A percentile compares a stretch with the other conserved stretches of the same genome.
Evolutionary conservation across 179 eudicot species (phyloP).

Genomic region (Heliamphora ciliata): DNA sequence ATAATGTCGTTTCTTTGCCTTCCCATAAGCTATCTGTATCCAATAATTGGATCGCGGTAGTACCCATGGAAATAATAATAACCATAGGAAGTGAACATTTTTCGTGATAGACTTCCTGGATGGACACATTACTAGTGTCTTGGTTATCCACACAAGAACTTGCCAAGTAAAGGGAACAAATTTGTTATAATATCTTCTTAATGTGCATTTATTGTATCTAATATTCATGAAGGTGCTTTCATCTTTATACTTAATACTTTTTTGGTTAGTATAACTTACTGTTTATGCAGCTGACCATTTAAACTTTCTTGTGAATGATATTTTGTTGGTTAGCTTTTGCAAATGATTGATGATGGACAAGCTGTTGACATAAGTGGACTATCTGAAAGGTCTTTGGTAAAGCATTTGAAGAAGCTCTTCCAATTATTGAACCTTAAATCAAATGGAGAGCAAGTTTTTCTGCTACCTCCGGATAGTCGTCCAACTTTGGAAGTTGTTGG

Average conservation of each 20-base stretch:
- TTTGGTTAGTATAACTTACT: not conserved
- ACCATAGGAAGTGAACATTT: not conserved
- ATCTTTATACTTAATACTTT: not conserved
- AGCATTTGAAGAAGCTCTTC: constrained; percentile 69
- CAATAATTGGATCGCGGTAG: not conserved
- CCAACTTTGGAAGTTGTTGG: constrained; percentile 73
- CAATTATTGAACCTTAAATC: constrained; percentile 68
- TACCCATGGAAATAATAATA: not conserved
- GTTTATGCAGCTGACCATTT: not conserved
- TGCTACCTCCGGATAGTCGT: constrained; percentile 53
- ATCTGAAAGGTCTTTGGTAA: constrained; percentile 64
- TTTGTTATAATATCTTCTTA: not conserved
- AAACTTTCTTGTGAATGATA: constrained; percentile 12
- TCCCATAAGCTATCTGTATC: not conserved
- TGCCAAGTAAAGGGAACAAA: not conserved
- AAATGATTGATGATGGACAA: constrained; percentile 88
- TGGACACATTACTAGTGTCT: not conserved
- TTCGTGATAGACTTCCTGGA: not conserved
- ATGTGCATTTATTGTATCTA: not conserved
- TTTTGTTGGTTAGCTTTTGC: constrained; percentile 46
- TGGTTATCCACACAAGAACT: not conserved
- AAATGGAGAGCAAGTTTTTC: constrained; percentile 56
- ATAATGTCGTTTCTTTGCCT: not conserved
- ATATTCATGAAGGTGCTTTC: not conserved
- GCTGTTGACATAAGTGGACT: constrained; percentile 88